These are phyloP conservation scores for Debaryomyces hansenii DNA, from an alignment of 805 yeast species.

Conservation along the genomic window DNA sequence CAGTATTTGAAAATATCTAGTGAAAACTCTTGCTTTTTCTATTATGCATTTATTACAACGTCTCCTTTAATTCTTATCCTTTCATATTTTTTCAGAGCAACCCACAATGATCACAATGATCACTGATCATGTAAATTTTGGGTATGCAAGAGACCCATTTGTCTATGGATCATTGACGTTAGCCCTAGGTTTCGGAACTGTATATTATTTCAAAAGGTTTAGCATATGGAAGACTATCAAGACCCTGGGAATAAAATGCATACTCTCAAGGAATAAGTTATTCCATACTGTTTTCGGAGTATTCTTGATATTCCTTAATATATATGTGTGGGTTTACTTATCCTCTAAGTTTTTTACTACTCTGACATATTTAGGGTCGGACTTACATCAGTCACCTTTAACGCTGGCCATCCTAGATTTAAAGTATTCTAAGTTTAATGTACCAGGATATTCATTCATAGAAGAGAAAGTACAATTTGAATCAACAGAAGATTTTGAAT, in stretches of 20 bases:
- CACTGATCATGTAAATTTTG: neutral
- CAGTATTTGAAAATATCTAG: no score
- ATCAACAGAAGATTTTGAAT: neutral
- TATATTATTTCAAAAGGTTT: neutral
- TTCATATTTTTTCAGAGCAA: no score
- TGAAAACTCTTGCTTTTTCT: no score
- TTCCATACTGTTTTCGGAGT: neutral
- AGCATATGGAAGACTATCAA: neutral
- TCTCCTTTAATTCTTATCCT: no score
- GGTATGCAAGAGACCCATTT: neutral
- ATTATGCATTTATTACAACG: no score
- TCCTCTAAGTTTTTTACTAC: neutral
- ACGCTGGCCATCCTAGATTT: neutral
- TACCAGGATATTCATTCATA: constrained; percentile 5
- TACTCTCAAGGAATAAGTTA: neutral
- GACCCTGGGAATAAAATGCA: neutral
- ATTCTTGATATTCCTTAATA: neutral
- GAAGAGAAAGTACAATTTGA: neutral
- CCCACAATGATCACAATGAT: neutral
- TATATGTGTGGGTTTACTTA: neutral
- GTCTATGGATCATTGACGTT: neutral
- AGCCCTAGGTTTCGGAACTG: neutral
- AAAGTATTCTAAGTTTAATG: neutral
- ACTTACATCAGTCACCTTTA: neutral
- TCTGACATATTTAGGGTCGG: neutral